These are phyloP conservation scores for Syzygium jambos DNA, from an alignment of 345 rosid genomes.

Conservation along the genomic window DNA sequence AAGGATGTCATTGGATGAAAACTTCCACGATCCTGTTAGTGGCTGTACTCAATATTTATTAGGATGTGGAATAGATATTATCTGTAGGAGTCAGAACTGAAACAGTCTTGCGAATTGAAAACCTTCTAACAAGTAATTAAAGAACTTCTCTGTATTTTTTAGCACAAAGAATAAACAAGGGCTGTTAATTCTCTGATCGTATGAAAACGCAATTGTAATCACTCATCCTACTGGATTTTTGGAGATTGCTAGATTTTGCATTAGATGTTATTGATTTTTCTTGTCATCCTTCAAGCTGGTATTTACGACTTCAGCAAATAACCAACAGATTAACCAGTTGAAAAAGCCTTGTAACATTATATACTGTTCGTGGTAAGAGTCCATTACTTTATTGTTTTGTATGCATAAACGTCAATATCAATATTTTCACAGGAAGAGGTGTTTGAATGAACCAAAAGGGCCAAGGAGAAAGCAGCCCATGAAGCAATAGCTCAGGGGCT, in stretches of 20 bases:
- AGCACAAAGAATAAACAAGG: background rate
- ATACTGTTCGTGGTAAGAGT: background rate
- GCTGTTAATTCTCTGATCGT: background rate
- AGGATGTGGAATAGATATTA: background rate
- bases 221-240: background rate
- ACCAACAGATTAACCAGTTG: background rate
- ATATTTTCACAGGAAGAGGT: constrained; percentile 52
- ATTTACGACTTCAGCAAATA: background rate
- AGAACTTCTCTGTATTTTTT: background rate
- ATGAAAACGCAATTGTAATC: background rate
- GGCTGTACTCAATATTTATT: background rate
- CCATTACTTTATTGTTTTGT: background rate
- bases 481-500: constrained; percentile 46
- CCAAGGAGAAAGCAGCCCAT: constrained; percentile 65
- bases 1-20: background rate
- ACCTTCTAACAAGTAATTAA: background rate
- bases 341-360: background rate
- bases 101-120: background rate
- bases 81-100: background rate
- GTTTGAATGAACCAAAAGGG: constrained; percentile 61
- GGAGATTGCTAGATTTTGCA: background rate
- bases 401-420: background rate
- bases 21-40: background rate
- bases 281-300: background rate
- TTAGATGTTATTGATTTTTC: background rate